Evolutionary conservation across 1,284 basidiomycete genomes (phyloP).

Genomic region (Cutaneotrichosporon daszewskae): DNA sequence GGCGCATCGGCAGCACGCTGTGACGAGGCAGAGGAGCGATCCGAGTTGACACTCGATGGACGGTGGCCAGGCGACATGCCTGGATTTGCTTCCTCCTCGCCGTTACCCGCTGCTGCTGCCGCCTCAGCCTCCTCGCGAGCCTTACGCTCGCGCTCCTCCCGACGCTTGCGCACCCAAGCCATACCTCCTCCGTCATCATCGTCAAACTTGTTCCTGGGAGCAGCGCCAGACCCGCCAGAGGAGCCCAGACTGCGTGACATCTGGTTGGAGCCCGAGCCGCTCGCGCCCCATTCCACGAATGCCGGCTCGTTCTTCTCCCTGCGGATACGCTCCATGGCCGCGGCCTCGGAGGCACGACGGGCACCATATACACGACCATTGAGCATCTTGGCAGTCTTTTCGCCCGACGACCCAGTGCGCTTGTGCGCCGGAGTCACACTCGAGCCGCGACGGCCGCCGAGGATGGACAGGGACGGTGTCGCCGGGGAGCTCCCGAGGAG

Average conservation of each 20-base stretch:
- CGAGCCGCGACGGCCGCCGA: slow-evolving; percentile 6
- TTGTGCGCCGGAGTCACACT: slow-evolving; percentile 4
- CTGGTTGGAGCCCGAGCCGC: not conserved
- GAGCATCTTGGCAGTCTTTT: slow-evolving; percentile 38
- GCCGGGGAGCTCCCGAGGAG: not conserved
- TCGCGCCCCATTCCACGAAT: slow-evolving; percentile 46
- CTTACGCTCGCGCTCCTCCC: slow-evolving; percentile 37
- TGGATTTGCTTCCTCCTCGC: slow-evolving; percentile 1
- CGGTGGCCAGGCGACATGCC: slow-evolving; percentile 3
- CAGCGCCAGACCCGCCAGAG: too few relatives aligned
- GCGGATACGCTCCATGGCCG: slow-evolving; percentile 22
- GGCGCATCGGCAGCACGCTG: not conserved
- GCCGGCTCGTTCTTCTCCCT: slow-evolving; percentile 36
- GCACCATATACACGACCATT: slow-evolving; percentile 47
- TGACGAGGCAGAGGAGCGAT: too few relatives aligned
- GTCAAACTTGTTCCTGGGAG: slow-evolving; percentile 22
- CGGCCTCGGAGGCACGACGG: slow-evolving; percentile 36
- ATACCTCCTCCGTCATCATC: slow-evolving; percentile 47
- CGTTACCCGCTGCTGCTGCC: slow-evolving; percentile 4
- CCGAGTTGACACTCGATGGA: slow-evolving; percentile 4
- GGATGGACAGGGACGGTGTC: not conserved
- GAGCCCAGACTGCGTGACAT: slow-evolving; percentile 2
- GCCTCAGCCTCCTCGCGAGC: slow-evolving; percentile 25
- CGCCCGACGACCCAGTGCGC: not conserved
- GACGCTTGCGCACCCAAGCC: slow-evolving; percentile 43